Percentiles rank a stretch among this genome's conserved stretches.
Evolutionary conservation across 331 rosid genomes (phyloP).

Genomic region (Quercus phellos): DNA sequence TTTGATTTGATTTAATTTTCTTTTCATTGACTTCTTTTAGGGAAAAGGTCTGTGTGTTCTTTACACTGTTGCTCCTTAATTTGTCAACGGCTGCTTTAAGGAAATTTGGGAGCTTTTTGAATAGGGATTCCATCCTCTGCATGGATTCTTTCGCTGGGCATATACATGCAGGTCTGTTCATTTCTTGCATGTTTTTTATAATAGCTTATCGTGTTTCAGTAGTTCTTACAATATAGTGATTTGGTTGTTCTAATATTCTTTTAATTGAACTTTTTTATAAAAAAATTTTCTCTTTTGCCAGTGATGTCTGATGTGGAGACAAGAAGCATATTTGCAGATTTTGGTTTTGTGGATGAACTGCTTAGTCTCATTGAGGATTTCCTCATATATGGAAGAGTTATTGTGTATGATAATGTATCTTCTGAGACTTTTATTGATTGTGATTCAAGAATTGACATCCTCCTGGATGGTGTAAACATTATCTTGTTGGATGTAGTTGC

Average conservation of each 20-base stretch:
- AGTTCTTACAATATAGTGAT: background rate
- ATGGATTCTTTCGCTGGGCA: conserved; percentile 55
- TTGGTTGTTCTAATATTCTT: background rate
- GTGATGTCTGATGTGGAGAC: conserved; percentile 54
- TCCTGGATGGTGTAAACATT: conserved; percentile 24
- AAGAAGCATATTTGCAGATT: conserved; percentile 34
- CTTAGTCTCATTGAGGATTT: conserved; percentile 62
- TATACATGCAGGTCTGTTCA: conserved; percentile 47
- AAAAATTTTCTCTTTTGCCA: conserved; percentile 17
- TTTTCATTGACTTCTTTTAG: conserved; percentile 36
- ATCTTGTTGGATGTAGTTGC: conserved; percentile 34
- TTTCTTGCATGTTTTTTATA: conserved; percentile 2
- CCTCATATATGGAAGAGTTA: conserved; percentile 42
- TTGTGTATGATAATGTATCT: conserved; percentile 22
- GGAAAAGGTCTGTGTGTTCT: conserved; percentile 59
- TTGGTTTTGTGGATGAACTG: conserved; percentile 44
- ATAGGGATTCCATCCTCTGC: conserved; percentile 33
- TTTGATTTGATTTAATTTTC: conserved; percentile 2
- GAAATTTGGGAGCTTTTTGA: conserved; percentile 40
- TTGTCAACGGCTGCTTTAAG: conserved; percentile 33
- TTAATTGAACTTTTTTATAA: background rate
- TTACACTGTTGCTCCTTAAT: conserved; percentile 65
- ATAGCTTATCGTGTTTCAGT: background rate
- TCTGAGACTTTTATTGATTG: conserved; percentile 15
- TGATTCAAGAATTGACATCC: conserved; percentile 24